Evolutionary conservation across 148 eudicot genomes (phyloP), one percentile per base, ranked within the genome.

Genomic region (Mesembryanthemum crystallinum): DNA sequence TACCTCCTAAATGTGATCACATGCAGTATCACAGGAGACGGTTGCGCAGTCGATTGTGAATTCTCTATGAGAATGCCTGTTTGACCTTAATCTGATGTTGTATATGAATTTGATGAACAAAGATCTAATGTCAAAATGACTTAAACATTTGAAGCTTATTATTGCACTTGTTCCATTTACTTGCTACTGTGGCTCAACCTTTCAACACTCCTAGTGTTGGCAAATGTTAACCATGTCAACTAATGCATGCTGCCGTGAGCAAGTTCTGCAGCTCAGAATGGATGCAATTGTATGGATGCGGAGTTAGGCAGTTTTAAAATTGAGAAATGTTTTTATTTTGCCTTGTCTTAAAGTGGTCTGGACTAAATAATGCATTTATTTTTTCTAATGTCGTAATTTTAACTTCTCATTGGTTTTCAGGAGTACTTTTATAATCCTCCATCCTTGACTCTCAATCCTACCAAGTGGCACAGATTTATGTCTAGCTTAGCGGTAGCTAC

Each of bases 391-490:
- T 35, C 24, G 8, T 37, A 25, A 43, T 42, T 70, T 33, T 8
- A 67, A 28, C 63, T 70, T 63, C 39, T 59, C 14, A 37, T 23
- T 68, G 73, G 25, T 32, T 69, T 84, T 82, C 91, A 95, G 99
- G 99, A 95, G 78, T 76, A 82, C 81, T 95, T 95, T 73, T 89
- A 84, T 64, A 90, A 87, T 80, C 97, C 99, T 78, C 83, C 93
- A 64, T 89, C 97, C 58, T 75, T 95, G 69, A 73, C 82, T 63
- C 81, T 81, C 70, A 82, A 84, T 84, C 85, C 84, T 58, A 72
- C 85, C 47, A 95, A 92, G 86, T 95, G 99, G 99, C 91, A 87
- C 60, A 90, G 89, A 78, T 95, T 95, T 77, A 85, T 89, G 70
- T 86, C 97, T 67, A 88, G 91, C 85, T 86, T 95, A 78, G 79